Percentiles rank a stretch among this genome's conserved stretches.
phyloP scores from a whole-genome alignment of 371 early-diverging fungal genomes.

The Mucor indicus region DNA sequence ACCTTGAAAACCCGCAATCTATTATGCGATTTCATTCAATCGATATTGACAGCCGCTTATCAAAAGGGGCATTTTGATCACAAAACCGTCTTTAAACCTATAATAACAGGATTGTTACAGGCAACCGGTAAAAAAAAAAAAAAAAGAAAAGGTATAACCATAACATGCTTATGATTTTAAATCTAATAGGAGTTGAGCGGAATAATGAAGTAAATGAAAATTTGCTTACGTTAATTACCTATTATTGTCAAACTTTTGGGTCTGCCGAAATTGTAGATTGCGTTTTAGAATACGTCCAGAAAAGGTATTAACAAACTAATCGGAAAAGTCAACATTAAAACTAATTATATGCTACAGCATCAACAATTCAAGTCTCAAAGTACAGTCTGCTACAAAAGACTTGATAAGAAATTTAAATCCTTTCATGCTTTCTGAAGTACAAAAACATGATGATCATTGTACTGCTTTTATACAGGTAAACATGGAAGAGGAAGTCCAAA shows the following conservation, averaged over 20 bases:
- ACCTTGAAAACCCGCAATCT: conserved; percentile 14
- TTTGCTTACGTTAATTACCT: conserved; percentile 13
- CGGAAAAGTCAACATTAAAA: too few relatives aligned
- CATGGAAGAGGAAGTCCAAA: not conserved
- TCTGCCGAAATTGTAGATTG: conserved; percentile 19
- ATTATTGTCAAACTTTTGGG: conserved; percentile 27
- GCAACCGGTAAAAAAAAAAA: conserved; percentile 21
- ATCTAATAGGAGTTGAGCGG: conserved; percentile 22
- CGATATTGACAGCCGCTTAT: not conserved
- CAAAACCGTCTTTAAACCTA: not conserved
- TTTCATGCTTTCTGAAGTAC: conserved; percentile 22
- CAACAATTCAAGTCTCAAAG: conserved; percentile 13
- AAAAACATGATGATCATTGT: conserved; percentile 1
- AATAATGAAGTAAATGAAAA: conserved; percentile 17
- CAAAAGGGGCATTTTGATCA: conserved; percentile 3
- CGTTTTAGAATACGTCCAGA: conserved; percentile 15
- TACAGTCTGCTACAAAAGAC: conserved; percentile 22
- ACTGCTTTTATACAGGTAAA: conserved; percentile 12
- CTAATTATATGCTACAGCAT: conserved; percentile 12
- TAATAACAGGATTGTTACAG: conserved; percentile 8
- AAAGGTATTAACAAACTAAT: conserved; percentile 13
- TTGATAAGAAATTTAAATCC: conserved; percentile 24
- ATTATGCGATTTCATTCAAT: conserved; percentile 9
- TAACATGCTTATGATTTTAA: not conserved
- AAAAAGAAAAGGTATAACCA: too few relatives aligned